Evolutionary conservation across 2,329 filamentous ascomycete genomes (phyloP), one percentile per base, ranked within the genome.

Genomic region (Teratosphaeria nubilosa): DNA sequence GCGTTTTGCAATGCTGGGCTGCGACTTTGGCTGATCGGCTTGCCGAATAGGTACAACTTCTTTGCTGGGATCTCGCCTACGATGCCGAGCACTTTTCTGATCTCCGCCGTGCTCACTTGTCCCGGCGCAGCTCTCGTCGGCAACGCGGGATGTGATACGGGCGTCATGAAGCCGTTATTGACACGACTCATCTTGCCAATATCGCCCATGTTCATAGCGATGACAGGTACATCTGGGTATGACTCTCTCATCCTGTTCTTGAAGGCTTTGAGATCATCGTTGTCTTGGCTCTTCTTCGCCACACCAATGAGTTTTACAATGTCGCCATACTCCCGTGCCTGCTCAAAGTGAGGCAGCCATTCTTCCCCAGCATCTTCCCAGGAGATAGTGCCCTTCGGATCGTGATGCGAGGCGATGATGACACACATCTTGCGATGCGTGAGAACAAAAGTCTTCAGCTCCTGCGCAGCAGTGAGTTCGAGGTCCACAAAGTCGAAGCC

Each of bases 321-420:
- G 69, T 97, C 91, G 53, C 92, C 94, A 67, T 90, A 89, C 69
- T 95, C 88, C 14, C 96, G 77, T 16, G 92, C 92, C 68, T 85
- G 85, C 74, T 96, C 96, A 78, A 95, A 97, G 74, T 85, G 86
- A 30, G 86, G 82, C 58, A 94, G 85, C 92, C 94, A 99, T 0
- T 89, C 90, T 30, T 64, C 65, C 3, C 63, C 67, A n/a, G 89
- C 90, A 65, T 95, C 91, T 63, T 80, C 85, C 94, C 94, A 99
- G 1, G 89, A 92, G 20, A 97, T 78, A 24, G 80, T 78, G 9
- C 87, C 87, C 58, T 82, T 76, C 0, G 91, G 89, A 70, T 99
- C 94, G 71, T 99, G 94, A 71, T 99, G 92, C 0, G 94, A 99
- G 9, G 92, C 91, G 66, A 99, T 95, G 69, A 99, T 88, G 61